phyloP scores from a whole-genome alignment of 768 basidiomycete species.

The Polyporus arcularius region DNA sequence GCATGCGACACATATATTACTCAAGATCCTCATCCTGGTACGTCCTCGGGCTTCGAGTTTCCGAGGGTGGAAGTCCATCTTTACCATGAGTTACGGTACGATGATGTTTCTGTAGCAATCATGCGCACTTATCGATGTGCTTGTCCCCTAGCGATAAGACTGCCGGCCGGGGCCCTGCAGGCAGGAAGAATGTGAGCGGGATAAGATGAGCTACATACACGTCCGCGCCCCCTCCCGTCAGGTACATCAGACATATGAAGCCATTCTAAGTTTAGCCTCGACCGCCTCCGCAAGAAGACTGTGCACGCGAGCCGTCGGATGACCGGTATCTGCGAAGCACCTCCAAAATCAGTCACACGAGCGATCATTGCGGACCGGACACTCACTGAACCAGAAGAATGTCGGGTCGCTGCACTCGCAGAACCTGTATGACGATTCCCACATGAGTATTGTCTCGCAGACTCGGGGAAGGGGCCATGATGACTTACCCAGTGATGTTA shows the following conservation, averaged over 20 bases:
- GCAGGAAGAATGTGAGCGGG: no score
- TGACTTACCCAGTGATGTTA: constrained; percentile 40
- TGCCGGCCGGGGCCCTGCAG: no score
- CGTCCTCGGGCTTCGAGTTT: no score
- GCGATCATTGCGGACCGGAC: not conserved
- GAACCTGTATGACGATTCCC: constrained; percentile 33
- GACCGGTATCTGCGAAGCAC: constrained; percentile 42
- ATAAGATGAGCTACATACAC: not conserved
- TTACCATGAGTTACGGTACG: no score
- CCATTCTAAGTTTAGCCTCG: constrained; percentile 32
- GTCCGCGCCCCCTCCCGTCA: not conserved
- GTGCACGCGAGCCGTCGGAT: constrained; percentile 52
- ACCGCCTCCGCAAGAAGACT: constrained; percentile 46
- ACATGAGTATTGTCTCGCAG: constrained; percentile 6
- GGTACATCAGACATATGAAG: not conserved
- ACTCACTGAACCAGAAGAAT: constrained; percentile 57
- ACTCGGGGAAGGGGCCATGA: constrained; percentile 6
- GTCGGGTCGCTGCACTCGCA: constrained; percentile 48
- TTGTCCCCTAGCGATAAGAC: no score
- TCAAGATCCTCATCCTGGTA: no score
- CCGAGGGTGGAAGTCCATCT: no score
- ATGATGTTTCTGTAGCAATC: no score
- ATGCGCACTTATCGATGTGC: no score
- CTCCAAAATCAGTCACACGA: not conserved
- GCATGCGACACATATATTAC: no score